Evolutionary conservation across 768 basidiomycete species (phyloP), one percentile per base, ranked within the genome.

Genomic region (Pleurotus pulmonarius): DNA sequence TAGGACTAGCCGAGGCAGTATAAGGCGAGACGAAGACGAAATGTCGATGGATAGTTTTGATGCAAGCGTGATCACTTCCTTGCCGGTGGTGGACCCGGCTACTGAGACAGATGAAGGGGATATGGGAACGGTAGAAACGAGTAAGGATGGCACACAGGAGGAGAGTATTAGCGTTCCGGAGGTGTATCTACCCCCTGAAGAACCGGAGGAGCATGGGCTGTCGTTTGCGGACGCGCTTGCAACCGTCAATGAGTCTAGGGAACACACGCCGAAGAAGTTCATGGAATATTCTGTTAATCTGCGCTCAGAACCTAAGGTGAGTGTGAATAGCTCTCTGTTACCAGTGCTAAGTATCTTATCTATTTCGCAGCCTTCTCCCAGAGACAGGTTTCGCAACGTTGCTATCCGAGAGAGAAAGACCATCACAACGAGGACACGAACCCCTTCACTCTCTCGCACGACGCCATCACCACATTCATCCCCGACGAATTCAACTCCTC

Each of bases 401-500:
- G 77, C 80, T 11, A 60, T 86, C 48, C 81, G 86, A 34, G 77
- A 76, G 56, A 75, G 86, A 29, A 77, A 76, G 56, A 76, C 81
- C 15, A 64, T 76, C 38, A 63, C 75, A 16, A 53, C 51, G 8
- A 77, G 83, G 25, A 73, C 75, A 16, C 82, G 87, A 24, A 88
- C 86, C 4, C 87, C 87, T 4, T 88, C 87, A 1, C 73, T 89
- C 7, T 80, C 87, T 6, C 80, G 79, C 49, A 87, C 85, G 1
- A 77, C 79, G 0, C 79, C 83, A 34, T 85, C 84, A 1, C 76
- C 75, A 20, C 74, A 77, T 0, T 83, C 86, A 9, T 87, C 85
- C 4, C 79, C 85, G 0, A 67, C 81, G 1, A 78, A 87, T 59
- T 85, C 87, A 2, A 89, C 87, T 1, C 87, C 87, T 20, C 76